Conservation (phyloP, 768 basidiomycete genomes). For the Lyophyllum atratum region DNA sequence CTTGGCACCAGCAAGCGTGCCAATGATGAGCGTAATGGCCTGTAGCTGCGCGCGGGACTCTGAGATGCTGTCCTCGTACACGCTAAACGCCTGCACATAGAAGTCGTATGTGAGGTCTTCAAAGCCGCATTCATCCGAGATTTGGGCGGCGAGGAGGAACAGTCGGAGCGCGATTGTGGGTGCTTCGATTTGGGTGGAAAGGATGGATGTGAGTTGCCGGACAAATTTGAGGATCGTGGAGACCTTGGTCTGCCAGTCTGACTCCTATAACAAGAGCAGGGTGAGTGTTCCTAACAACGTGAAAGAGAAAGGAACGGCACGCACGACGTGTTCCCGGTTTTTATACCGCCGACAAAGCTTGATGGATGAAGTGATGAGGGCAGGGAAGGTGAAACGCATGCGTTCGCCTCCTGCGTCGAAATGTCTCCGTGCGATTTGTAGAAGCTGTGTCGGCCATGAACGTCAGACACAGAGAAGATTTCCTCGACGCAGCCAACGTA, state of each 20-base stretch:
- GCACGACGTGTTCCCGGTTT: slow-evolving; percentile 69
- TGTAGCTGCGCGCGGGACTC: slow-evolving; percentile 95
- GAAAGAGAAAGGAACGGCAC: slow-evolving; percentile 18
- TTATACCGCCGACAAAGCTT: slow-evolving; percentile 93
- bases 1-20: slow-evolving; percentile 81
- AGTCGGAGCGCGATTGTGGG: slow-evolving; percentile 91
- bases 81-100: slow-evolving; percentile 96
- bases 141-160: slow-evolving; percentile 94
- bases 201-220: slow-evolving; percentile 89
- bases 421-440: slow-evolving; percentile 89
- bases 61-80: slow-evolving; percentile 97
- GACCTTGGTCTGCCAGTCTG: slow-evolving; percentile 85
- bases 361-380: slow-evolving; percentile 90
- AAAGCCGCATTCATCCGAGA: slow-evolving; percentile 92
- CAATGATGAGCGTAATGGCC: slow-evolving; percentile 95
- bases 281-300: neutral
- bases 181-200: slow-evolving; percentile 91
- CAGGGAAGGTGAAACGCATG: slow-evolving; percentile 96
- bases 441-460: slow-evolving; percentile 50
- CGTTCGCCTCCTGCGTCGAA: slow-evolving; percentile 92
- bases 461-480: neutral
- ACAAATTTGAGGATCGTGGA: slow-evolving; percentile 92
- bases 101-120: slow-evolving; percentile 97
- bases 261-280: slow-evolving; percentile 51
- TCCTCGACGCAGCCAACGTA: slow-evolving; percentile 33